Evolutionary conservation across 2,329 filamentous ascomycete species (phyloP), one percentile per base, ranked within the genome.

Genomic region (Cadophora sp.): DNA sequence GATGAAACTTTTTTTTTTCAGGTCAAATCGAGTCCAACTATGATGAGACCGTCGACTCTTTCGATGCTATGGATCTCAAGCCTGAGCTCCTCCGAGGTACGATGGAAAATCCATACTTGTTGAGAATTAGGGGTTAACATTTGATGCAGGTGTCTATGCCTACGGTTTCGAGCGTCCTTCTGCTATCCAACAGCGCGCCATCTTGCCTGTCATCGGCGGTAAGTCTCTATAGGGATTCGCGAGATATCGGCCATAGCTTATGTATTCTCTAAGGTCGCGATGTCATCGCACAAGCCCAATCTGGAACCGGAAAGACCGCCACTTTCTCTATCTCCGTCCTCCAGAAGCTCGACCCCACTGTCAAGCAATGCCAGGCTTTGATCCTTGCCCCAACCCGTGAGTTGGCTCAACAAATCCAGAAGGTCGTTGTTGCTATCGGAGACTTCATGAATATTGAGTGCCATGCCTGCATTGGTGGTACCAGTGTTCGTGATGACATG

Each of bases 21-120:
- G 95, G 91, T 85, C 94, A 97, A 87, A 99, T 99, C 89, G 97
- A 99, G 89, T 97, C 94, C 82, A 99, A 99, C 93, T 99, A 98
- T 87, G 96, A 99, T 89, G 94, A 98, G 89, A 94, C 95, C 80
- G 95, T 96, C 84, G 97, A 99, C 86, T 97, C 94, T 72, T 99
- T 99, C 86, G 96, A 99, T 85, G 89, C 94, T 79, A 99, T 99
- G 96, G 91, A 90, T 85, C 89, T 99, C 80, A 97, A 97, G 90
- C 81, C 93, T 74, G 96, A 99, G 88, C 92, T 99, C 80, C 93
- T 99, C 81, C 94, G 96, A 85, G 96, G 89, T 90, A 86, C 84
- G 87, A 86, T 71, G 48, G 51, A 56, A 68, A 37, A 58, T 69
- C 60, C 64, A 63, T 31, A 69, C 34, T 66, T 65, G 22, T 22